These are phyloP conservation scores for Brettanomyces anomalus DNA, from an alignment of 805 yeast genomes.

Conservation along the genomic window DNA sequence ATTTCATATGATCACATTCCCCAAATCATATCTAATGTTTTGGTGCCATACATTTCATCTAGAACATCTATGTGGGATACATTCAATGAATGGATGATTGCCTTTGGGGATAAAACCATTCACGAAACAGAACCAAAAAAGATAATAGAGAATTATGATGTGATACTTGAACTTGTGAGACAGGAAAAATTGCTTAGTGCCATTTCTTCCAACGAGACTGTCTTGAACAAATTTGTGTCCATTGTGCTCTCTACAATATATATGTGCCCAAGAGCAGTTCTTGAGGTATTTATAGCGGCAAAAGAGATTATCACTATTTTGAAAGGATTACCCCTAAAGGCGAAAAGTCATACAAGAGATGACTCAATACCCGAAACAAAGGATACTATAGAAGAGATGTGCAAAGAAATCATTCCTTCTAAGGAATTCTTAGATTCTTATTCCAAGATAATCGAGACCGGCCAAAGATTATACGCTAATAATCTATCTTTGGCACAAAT, in stretches of 20 bases:
- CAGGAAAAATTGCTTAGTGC: conserved; percentile 13
- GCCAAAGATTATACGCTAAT: conserved; percentile 20
- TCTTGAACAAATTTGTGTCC: conserved; percentile 10
- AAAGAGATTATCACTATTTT: conserved; percentile 19
- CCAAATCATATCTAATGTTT: conserved; percentile 6
- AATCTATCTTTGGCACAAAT: conserved; percentile 20
- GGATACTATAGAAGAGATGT: conserved; percentile 3
- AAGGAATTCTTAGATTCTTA: conserved; percentile 8
- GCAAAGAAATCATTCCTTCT: conserved; percentile 9
- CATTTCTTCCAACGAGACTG: conserved; percentile 1
- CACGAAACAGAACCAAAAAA: conserved; percentile 1
- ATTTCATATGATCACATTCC: conserved; percentile 3
- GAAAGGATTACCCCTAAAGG: conserved; percentile 6
- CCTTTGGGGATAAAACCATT: conserved; percentile 9
- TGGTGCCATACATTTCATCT: conserved; percentile 16
- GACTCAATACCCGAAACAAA: neutral
- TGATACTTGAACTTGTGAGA: conserved; percentile 13
- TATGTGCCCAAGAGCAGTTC: conserved; percentile 17
- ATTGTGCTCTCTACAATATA: conserved; percentile 16
- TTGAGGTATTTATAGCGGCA: conserved; percentile 16
- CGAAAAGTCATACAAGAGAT: neutral
- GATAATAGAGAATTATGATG: conserved; percentile 6
- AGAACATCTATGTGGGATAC: conserved; percentile 8
- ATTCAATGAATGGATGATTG: conserved; percentile 15
- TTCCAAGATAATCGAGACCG: conserved; percentile 18